Evolutionary conservation across 2,329 filamentous ascomycete species (phyloP), one percentile per base, ranked within the genome.

Genomic region (Lachnellula occidentalis): DNA sequence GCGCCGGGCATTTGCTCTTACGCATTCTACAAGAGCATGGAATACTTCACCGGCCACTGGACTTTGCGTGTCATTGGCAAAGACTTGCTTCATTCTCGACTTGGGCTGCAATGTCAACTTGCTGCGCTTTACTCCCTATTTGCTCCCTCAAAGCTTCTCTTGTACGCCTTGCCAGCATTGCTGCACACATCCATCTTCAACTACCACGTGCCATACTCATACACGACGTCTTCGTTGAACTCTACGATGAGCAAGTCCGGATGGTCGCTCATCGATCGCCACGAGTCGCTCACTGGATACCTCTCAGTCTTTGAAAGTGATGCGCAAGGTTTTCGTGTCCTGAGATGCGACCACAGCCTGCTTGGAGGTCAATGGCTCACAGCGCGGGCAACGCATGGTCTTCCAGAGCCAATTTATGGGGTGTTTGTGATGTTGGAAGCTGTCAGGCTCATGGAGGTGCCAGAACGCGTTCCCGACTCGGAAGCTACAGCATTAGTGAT

Each of bases 371-470:
- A 96, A 71, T 99, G 92, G 92, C 79, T 86, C 12, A 76, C 76
- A 41, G 62, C 74, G 56, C 77, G 72, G 49, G 74, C 67, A 58
- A 79, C 88, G n/a, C 81, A 82, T 12, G 91, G 96, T 70, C 79
- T 90, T 17, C 81, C 83, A 11, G 94, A 99, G 71, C 90, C 92
- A 0, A 90, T 99, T 53, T 99, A 97, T 68, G 87, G 90, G 9
- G 87, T 97, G n/a, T 99, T 99, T 69, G 86, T 90, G 24, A 95
- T 96, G 79, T 81, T 99, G 1, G 94, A 99, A 70, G 90, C 92
- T 3, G 87, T 97, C 6, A 82, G 94, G 21, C 78, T 99, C 34
- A 78, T 96, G 22, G 78, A 94, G 62, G 76, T 76, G 1, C 72
- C 77, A 4, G 74, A 78, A 31, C 73, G 71, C 14, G 71, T 76